Evolutionary conservation across 148 eudicot genomes (phyloP), one percentile per base, ranked within the genome.

Genomic region (Nyssa sinensis): DNA sequence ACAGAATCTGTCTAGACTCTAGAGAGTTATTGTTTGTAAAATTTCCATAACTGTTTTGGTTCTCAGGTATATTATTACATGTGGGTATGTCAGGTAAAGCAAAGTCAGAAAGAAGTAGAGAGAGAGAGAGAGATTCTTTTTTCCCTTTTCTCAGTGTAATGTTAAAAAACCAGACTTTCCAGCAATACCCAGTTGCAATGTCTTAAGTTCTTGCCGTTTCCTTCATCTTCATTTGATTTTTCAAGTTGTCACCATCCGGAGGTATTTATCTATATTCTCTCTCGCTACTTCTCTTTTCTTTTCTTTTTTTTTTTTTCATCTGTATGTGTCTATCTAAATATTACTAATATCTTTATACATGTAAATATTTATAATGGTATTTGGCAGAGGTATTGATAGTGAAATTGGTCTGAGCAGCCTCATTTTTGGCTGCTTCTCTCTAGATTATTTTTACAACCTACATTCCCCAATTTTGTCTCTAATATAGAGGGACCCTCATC

Each of bases 401-500:
- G 57, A 77, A 47, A 73, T 11, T 73, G 61, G 72, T 63, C 71
- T 17, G 23, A 41, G 57, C 27, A 27, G 57, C 44, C 64, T 69
- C 81, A 31, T 70, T 83, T 80, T 80, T 83, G 81, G 77, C 82
- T 75, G 37, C 35, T 81, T 78, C 72, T 34, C 39, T 69, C 67
- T 70, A 66, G 76, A 41, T 67, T 34, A 30, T 78, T 80, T 76
- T 59, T 66, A 73, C 77, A 59, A 37, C 60, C 75, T 70, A 79
- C 83, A 85, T 82, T 82, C 85, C 71, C 72, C 69, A 77, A 70
- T 39, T 79, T 81, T 85, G 81, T 85, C 82, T 81, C 75, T 69
- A 65, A 75, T 74, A 64, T 60, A 70, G 28, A 58, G 67, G 71
- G 69, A 72, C 74, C 73, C 74, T 73, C 57, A 39, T 66, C 29